Evolutionary conservation across 2,329 filamentous ascomycete species (phyloP).

Genomic region (Metarhizium guizhouense): DNA sequence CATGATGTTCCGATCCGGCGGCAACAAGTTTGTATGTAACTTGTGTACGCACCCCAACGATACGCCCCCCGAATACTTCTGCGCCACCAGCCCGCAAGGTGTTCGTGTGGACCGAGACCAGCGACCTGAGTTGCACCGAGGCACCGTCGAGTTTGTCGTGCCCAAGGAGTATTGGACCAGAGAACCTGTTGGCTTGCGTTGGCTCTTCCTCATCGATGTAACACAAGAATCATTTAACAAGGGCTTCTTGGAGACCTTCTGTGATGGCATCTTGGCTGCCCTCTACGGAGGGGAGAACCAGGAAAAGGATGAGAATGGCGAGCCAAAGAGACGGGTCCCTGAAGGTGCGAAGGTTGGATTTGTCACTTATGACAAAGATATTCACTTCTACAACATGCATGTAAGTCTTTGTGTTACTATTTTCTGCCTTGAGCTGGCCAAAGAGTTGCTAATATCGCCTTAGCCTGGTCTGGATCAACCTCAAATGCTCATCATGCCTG

Average conservation of each 20-base stretch:
- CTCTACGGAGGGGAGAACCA: constrained; percentile 64
- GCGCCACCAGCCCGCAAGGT: constrained; percentile 79
- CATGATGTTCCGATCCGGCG: constrained; percentile 91
- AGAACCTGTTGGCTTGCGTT: constrained; percentile 78
- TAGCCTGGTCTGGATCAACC: constrained; percentile 71
- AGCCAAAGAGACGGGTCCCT: constrained; percentile 53
- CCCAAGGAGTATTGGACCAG: constrained; percentile 99
- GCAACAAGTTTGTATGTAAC: constrained; percentile 96
- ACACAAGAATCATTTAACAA: constrained; percentile 86
- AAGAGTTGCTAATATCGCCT: constrained; percentile 10
- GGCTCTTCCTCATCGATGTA: constrained; percentile 88
- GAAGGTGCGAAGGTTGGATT: constrained; percentile 83
- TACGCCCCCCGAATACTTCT: constrained; percentile 85
- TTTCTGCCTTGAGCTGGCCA: background rate
- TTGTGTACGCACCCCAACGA: constrained; percentile 97
- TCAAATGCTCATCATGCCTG: constrained; percentile 98
- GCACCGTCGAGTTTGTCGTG: constrained; percentile 92
- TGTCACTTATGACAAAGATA: constrained; percentile 90
- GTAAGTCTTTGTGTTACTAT: constrained; percentile 36
- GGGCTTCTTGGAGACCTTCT: constrained; percentile 83
- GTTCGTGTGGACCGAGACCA: constrained; percentile 81
- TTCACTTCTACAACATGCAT: constrained; percentile 96
- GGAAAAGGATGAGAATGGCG: constrained; percentile 40
- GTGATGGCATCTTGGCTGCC: constrained; percentile 76
- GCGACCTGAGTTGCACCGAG: constrained; percentile 79